phyloP scores from a whole-genome alignment of 768 basidiomycete genomes.

The Clathrus columnatus region DNA sequence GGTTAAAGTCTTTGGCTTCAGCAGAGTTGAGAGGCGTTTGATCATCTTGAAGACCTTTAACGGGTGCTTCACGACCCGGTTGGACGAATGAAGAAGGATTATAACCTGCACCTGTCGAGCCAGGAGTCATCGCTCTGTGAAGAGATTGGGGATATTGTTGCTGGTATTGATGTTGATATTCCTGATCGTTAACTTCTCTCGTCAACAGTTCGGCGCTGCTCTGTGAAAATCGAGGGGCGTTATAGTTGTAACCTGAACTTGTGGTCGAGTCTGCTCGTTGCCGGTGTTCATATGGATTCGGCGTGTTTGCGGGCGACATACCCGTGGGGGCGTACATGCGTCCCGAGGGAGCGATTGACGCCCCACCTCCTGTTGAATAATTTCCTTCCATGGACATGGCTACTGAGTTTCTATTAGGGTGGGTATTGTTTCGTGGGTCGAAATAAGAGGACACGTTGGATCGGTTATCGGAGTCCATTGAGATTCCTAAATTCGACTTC shows the following conservation, averaged over 20 bases:
- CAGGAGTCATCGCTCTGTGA: slow-evolving; percentile 21
- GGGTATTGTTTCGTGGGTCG: slow-evolving; percentile 35
- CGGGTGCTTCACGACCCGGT: slow-evolving; percentile 62
- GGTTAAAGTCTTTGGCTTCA: slow-evolving; percentile 21
- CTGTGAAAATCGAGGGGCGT: slow-evolving; percentile 6
- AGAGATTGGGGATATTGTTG: slow-evolving; percentile 35
- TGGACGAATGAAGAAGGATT: slow-evolving; percentile 62
- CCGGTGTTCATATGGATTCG: slow-evolving; percentile 22
- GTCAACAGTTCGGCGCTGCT: slow-evolving; percentile 6
- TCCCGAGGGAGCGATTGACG: too few species aligned
- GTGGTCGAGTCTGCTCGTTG: slow-evolving; percentile 54
- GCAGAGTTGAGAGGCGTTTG: slow-evolving; percentile 24
- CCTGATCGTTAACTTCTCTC: slow-evolving; percentile 30
- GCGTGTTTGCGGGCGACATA: slow-evolving; percentile 16
- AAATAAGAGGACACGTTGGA: slow-evolving; percentile 78
- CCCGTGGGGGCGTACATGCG: slow-evolving; percentile 9
- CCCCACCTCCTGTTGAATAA: too few species aligned
- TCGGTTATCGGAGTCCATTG: slow-evolving; percentile 60
- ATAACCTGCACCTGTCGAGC: slow-evolving; percentile 51
- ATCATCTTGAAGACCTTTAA: slow-evolving; percentile 73
- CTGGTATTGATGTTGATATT: slow-evolving; percentile 30
- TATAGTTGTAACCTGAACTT: slow-evolving; percentile 31
- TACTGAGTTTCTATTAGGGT: too few species aligned
- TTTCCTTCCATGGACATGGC: too few species aligned
- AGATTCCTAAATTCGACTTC: not conserved